These are phyloP conservation scores for Lavandula angustifolia DNA, from an alignment of 257 asterid genomes.

Conservation along the genomic window DNA sequence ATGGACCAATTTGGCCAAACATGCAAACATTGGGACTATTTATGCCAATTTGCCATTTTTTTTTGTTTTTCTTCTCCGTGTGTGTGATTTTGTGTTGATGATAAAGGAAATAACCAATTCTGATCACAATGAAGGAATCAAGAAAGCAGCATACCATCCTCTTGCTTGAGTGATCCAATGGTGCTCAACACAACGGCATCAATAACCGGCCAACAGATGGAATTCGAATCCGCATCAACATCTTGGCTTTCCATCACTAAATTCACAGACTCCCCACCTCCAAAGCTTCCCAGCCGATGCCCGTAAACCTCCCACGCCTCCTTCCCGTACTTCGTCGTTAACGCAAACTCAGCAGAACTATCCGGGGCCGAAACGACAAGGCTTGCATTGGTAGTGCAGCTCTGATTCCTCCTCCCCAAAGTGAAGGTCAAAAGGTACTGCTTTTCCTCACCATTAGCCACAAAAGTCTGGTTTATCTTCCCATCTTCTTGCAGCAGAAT, in stretches of 20 bases:
- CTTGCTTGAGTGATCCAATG: constrained; percentile 31
- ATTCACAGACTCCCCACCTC: constrained; percentile 47
- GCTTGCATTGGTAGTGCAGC: constrained; percentile 52
- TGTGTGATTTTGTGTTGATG: not conserved
- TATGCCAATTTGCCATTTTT: too few species aligned
- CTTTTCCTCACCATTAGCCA: constrained; percentile 37
- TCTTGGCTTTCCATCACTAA: constrained; percentile 52
- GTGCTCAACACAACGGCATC: constrained; percentile 43
- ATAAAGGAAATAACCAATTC: not conserved
- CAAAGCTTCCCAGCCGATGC: constrained; percentile 55
- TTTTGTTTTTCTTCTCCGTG: too few species aligned
- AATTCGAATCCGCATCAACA: constrained; percentile 40
- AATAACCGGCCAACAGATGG: constrained; percentile 65
- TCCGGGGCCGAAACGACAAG: constrained; percentile 62
- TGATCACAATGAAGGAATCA: not conserved
- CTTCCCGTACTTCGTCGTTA: constrained; percentile 37
- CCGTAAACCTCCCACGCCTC: constrained; percentile 55
- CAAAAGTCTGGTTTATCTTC: constrained; percentile 55
- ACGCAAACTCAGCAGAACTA: constrained; percentile 43
- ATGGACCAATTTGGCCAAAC: too few species aligned
- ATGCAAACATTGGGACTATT: too few species aligned
- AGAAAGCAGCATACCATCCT: constrained; percentile 39
- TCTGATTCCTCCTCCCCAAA: constrained; percentile 37
- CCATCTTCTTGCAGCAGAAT: constrained; percentile 52
- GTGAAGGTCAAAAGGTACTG: constrained; percentile 54